Evolutionary conservation across 2,329 filamentous ascomycete genomes (phyloP), one percentile per base, ranked within the genome.

Genomic region (Apiospora aurea): DNA sequence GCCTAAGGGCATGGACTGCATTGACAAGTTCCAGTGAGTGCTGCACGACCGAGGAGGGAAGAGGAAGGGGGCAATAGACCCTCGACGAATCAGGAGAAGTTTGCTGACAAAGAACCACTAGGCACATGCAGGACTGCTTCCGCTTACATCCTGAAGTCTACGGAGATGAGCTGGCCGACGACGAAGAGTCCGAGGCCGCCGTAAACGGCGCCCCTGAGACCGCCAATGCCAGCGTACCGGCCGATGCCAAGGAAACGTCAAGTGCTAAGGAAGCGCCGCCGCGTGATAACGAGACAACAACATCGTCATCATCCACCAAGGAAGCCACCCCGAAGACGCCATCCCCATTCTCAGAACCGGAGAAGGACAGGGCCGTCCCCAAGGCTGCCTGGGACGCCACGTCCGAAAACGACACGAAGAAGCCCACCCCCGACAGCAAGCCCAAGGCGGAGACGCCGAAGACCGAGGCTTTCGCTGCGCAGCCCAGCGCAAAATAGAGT

Each of bases 101-200:
- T 38, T 64, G 29, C 75, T 78, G 67, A 77, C 74, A 51, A 43
- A 24, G 70, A 29, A 72, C 78, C 7, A 64, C 29, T 77, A 97
- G 95, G 88, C 91, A 88, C 78, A 99, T 99, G 96, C 96, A 98
- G 86, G 92, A 96, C 79, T 99, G 96, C 87, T 99, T 99, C 89
- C 90, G 95, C 77, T 86, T 91, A 81, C 93, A 98, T 82, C 96
- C 96, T 26, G 96, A 98, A 61, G 88, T 98, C 73, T 99, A 99
- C 83, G 95, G 95, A 73, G 89, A 93, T 61, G 96, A 98, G 81
- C 47, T 69, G 11, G 68, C 68, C 21, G 68, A 69, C 47, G 68
- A 69, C 47, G 68, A 69, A 26, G 68, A 69, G 8, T 47, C 46
- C 68, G 47, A 69, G 47, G 46, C 47, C 5, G 46, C 68, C 18